A percentile compares a stretch with the other conserved stretches of the same genome.
Conservation (phyloP, 2,329 filamentous ascomycete species). For the Colletotrichum salicis region DNA sequence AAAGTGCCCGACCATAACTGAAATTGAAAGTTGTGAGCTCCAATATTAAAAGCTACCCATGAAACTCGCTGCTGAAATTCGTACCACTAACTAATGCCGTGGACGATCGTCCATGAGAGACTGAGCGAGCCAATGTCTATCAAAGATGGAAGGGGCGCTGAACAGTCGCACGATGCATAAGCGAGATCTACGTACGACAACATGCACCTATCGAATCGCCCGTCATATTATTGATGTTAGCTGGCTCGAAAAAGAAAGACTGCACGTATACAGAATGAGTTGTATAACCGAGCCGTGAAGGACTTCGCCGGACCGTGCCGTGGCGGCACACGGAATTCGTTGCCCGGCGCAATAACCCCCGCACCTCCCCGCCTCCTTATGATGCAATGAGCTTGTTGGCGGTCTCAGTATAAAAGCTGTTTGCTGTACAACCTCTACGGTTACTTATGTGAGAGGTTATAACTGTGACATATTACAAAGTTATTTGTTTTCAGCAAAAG, state of each 20-base stretch:
- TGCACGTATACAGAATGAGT: too few relatives aligned
- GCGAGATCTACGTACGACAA: background rate
- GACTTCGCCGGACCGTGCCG: background rate
- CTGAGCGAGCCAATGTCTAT: too few relatives aligned
- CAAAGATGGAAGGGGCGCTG: background rate
- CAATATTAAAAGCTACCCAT: too few relatives aligned
- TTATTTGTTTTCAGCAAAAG: background rate
- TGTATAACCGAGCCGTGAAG: background rate
- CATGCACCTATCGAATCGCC: background rate
- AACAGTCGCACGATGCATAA: background rate
- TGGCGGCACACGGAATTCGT: constrained; percentile 24
- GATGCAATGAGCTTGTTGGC: constrained; percentile 16
- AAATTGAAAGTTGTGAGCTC: too few relatives aligned
- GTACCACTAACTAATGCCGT: too few relatives aligned
- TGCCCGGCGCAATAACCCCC: constrained; percentile 24
- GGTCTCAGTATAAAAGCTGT: background rate
- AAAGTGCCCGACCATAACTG: too few relatives aligned
- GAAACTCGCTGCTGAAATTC: too few relatives aligned
- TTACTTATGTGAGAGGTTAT: background rate
- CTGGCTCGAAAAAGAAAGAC: too few relatives aligned
- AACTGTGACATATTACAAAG: background rate
- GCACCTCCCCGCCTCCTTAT: constrained; percentile 30
- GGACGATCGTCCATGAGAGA: too few relatives aligned
- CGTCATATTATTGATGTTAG: background rate
- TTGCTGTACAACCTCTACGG: background rate